A percentile compares a stretch with the other conserved stretches of the same genome.
Evolutionary conservation across 352 stramenopile species (phyloP).

Genomic region (Globisporangium cystogenes): DNA sequence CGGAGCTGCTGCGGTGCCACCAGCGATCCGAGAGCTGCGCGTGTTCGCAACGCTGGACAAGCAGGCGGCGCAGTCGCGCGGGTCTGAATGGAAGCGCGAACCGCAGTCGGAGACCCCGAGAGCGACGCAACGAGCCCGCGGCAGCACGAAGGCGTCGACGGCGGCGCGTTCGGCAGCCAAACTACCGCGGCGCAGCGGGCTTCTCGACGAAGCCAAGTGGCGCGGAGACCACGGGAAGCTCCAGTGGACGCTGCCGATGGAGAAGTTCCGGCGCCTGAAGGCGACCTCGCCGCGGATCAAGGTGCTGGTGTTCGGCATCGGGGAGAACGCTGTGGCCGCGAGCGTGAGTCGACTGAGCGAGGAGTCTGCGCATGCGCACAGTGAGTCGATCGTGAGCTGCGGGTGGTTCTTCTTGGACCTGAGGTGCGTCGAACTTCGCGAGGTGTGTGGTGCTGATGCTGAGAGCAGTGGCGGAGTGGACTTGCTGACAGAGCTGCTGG

Average conservation of each 20-base stretch:
- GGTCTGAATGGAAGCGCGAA: conserved; percentile 50
- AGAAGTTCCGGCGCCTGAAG: conserved; percentile 60
- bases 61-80: conserved; percentile 40
- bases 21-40: conserved; percentile 41
- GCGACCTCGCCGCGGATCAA: conserved; percentile 62
- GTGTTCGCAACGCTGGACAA: conserved; percentile 55
- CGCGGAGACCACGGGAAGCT: conserved; percentile 34
- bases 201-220: conserved; percentile 58
- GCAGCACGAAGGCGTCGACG: neutral
- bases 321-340: conserved; percentile 15
- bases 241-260: conserved; percentile 55
- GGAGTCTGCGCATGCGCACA: conserved; percentile 15
- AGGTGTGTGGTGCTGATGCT: neutral
- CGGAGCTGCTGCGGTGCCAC: neutral
- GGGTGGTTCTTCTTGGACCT: conserved; percentile 83
- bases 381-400: conserved; percentile 48
- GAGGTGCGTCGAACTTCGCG: conserved; percentile 25
- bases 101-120: conserved; percentile 6
- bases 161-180: neutral
- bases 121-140: neutral
- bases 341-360: conserved; percentile 7
- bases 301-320: conserved; percentile 63
- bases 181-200: conserved; percentile 23
- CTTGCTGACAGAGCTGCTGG: neutral
- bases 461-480: neutral